These are phyloP conservation scores for Gamarada debralockiae DNA, from an alignment of 495 filamentous ascomycete genomes.

Conservation along the genomic window DNA sequence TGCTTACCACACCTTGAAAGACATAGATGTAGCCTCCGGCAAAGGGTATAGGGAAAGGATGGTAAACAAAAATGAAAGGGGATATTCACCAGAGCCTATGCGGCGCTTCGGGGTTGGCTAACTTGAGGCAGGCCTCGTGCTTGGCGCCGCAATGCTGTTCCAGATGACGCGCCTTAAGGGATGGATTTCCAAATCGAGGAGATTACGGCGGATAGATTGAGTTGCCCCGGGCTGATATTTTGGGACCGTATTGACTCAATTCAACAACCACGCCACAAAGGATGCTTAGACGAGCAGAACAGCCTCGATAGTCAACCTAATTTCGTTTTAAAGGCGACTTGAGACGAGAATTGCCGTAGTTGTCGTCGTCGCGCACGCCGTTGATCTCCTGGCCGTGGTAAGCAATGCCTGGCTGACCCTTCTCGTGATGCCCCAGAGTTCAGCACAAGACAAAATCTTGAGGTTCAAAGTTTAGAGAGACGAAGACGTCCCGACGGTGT, in stretches of 20 bases:
- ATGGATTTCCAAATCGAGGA: constrained; percentile 11
- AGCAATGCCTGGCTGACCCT: constrained; percentile 1
- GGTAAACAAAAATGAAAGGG: constrained; percentile 5
- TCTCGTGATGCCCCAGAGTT: constrained; percentile 6
- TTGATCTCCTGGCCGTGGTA: not conserved
- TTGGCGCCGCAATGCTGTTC: constrained; percentile 17
- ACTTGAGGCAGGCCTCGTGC: constrained; percentile 18
- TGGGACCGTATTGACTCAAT: not conserved
- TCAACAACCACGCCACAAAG: constrained; percentile 14
- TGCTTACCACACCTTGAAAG: not conserved
- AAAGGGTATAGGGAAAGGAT: constrained; percentile 8
- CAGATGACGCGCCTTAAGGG: constrained; percentile 14
- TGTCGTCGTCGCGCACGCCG: not conserved
- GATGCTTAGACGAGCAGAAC: constrained; percentile 13
- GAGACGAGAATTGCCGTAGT: constrained; percentile 13
- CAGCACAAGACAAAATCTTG: constrained; percentile 12
- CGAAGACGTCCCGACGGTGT: constrained; percentile 11
- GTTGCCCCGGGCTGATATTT: not conserved
- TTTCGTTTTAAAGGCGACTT: not conserved
- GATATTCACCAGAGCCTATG: constrained; percentile 19
- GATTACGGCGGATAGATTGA: not conserved
- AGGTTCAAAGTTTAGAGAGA: constrained; percentile 10
- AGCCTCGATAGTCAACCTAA: constrained; percentile 8
- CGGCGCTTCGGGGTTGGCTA: constrained; percentile 20
- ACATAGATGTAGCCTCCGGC: constrained; percentile 10